Evolutionary conservation across 768 basidiomycete species (phyloP), one percentile per base, ranked within the genome.

Genomic region (Auricularia cornea): DNA sequence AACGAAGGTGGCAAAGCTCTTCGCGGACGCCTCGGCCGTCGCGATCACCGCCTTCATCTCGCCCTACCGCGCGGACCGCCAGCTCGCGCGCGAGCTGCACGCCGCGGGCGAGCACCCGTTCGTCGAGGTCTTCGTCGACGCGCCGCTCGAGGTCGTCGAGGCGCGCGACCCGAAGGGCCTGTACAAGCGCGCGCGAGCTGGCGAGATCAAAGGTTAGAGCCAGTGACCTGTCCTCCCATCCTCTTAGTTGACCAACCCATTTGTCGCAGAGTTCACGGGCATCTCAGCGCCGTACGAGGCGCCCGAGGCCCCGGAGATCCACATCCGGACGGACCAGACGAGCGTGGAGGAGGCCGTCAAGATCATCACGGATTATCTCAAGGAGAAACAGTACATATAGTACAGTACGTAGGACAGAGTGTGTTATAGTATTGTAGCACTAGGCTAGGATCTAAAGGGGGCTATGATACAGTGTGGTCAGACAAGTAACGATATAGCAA

Each of bases 11-110:
- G 88, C 97, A 56, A 94, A 93, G 73, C 80, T 98, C 48, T 97
- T 99, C 74, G 86, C 94, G 23, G 91, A 95, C 70, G 84, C 94
- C 3, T 88, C 84, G 33, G 90, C 89, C 68, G 82, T 97, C 67
- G 81, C 90, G 20, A 81, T 98, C 72, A 96, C 97, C 20, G 95
- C 97, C 14, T 99, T 99, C 78, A 99, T 99, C 75, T 98, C 97
- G 1, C 97, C 97, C n/a, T 98, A 98, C 76, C 81, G 84, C 59
- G 83, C 85, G 16, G 96, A 99, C 79, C 86, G 97, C 35, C 81
- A 83, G 14, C 73, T 88, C 57, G 97, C 92, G 26, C 86, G 97
- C 52, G 79, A 86, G 64, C 80, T 98, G 31, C 96, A 99, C 74
- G 81, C 84, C 59, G 80, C 84, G 59, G 80, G 84, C 2, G 79